These are phyloP conservation scores for Wallacemonas rigidus DNA, from an alignment of 208 protist species.

Conservation along the genomic window DNA sequence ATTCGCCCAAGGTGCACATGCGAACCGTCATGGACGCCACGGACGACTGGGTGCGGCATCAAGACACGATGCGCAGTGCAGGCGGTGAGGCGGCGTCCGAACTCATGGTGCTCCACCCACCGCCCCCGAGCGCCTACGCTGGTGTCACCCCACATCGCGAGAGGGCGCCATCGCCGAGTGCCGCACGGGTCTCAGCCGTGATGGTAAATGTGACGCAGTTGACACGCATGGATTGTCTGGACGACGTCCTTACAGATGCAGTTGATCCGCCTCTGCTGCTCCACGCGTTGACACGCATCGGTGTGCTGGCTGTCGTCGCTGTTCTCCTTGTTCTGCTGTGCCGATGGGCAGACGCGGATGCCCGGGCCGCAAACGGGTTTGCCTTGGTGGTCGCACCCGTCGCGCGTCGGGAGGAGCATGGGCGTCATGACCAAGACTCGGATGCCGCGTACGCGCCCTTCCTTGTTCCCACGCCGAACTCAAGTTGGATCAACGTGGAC, in stretches of 20 bases:
- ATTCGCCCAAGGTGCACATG: conserved; percentile 17
- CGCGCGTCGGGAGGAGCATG: no score
- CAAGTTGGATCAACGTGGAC: not conserved
- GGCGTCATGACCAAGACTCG: no score
- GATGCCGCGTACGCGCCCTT: no score
- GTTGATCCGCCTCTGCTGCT: not conserved
- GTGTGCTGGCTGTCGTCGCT: not conserved
- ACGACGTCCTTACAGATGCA: not conserved
- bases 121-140: no score
- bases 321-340: not conserved
- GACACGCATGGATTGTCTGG: conserved; percentile 14
- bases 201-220: conserved; percentile 16
- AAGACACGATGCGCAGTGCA: not conserved
- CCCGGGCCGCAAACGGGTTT: not conserved
- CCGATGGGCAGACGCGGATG: not conserved
- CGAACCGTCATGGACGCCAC: conserved; percentile 11
- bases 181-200: not conserved
- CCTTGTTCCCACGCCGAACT: no score
- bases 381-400: no score
- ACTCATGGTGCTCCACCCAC: no score
- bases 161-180: no score
- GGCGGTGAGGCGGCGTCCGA: no score
- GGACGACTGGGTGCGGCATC: conserved; percentile 37
- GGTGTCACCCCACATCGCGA: no score
- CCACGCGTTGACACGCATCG: not conserved